phyloP scores from a whole-genome alignment of 1,139 yeast genomes.

The Pichia sp. region DNA sequence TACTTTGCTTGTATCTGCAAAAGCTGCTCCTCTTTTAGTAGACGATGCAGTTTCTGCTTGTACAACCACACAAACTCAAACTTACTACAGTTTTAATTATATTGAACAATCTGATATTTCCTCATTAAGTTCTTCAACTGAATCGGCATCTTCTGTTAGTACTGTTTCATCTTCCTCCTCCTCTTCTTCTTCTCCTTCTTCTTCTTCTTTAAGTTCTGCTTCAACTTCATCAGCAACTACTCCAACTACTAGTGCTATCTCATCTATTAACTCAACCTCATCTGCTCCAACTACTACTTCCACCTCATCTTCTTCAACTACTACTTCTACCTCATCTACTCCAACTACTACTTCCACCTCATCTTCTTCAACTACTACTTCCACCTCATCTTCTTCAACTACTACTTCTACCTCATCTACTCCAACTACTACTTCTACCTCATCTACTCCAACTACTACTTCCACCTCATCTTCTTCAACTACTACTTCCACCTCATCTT shows the following conservation, averaged over 20 bases:
- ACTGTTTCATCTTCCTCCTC: background rate
- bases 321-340: background rate
- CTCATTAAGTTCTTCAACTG: background rate
- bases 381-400: background rate
- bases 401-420: background rate
- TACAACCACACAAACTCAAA: background rate
- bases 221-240: background rate
- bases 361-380: background rate
- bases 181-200: background rate
- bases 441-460: background rate
- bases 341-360: background rate
- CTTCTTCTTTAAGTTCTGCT: background rate
- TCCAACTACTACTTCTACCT: background rate
- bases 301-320: background rate
- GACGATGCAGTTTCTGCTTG: background rate
- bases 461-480: background rate
- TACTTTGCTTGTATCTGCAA: background rate
- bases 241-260: background rate
- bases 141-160: background rate
- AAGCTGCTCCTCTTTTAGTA: background rate
- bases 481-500: background rate
- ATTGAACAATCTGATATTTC: background rate
- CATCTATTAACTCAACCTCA: no score
- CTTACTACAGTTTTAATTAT: background rate
- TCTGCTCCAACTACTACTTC: background rate